These are phyloP conservation scores for Alternaria alternata DNA, from an alignment of 2,329 filamentous ascomycete species.

Conservation along the genomic window DNA sequence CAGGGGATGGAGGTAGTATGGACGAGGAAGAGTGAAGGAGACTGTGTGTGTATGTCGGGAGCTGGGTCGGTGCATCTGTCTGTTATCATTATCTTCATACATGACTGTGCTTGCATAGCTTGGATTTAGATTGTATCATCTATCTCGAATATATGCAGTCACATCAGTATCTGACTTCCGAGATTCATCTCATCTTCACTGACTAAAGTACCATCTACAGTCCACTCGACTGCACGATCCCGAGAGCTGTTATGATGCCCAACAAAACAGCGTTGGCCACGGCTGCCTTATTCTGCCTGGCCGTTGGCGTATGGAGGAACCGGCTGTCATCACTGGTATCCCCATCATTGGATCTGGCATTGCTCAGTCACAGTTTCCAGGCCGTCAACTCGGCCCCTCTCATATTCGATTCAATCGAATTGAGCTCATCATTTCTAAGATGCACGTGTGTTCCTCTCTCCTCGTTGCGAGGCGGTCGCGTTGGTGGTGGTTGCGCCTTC, in stretches of 20 bases:
- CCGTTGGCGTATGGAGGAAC: neutral
- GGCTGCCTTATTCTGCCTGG: neutral
- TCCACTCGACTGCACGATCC: neutral
- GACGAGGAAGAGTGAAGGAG: conserved; percentile 34
- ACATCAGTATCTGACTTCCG: neutral
- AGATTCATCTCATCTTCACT: neutral
- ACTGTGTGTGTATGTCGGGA: conserved; percentile 40
- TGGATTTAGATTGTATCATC: conserved; percentile 28
- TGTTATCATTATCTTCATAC: conserved; percentile 25
- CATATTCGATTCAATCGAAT: neutral
- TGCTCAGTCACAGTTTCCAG: neutral
- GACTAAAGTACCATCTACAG: neutral
- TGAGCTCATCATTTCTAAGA: neutral
- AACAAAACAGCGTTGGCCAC: neutral
- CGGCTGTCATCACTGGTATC: neutral
- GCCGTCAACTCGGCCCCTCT: neutral
- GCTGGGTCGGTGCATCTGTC: conserved; percentile 35
- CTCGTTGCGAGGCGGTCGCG: neutral
- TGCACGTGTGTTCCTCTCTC: neutral
- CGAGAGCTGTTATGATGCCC: neutral
- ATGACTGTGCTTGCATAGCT: conserved; percentile 21
- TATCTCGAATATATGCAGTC: conserved; percentile 25
- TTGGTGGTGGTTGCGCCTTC: conserved; percentile 6
- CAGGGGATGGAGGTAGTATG: conserved; percentile 34
- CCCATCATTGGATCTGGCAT: neutral